Evolutionary conservation across 1,284 basidiomycete genomes (phyloP), one percentile per base, ranked within the genome.

Genomic region (Irpex sp.): DNA sequence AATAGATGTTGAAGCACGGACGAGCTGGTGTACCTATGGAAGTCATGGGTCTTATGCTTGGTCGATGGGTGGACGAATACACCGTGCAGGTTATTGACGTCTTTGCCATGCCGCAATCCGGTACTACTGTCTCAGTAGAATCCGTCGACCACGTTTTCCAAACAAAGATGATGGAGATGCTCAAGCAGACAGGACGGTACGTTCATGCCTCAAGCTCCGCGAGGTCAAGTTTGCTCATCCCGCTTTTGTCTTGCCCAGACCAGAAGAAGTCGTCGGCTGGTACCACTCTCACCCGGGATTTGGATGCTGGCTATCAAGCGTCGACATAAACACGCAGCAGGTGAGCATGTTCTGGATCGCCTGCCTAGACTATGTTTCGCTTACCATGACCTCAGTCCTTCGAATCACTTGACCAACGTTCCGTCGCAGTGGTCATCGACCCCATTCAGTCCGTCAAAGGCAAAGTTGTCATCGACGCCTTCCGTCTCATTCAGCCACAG

Each of bases 241-340:
- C 39, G 31, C 58, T 65, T 33, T 15, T 43, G 39, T 13, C 55
- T 57, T 7, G 43, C 31, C 33, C 71, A 96, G 96, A 70, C 94
- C 97, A 57, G 97, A 99, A 80, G 95, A 93, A 88, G 97, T 99
- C 8, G 97, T 99, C 0, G 97, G 97, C 6, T 99, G 97, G 97
- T 99, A 99, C 76, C 97, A 99, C 78, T 99, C 97, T 57, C 97
- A 99, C 81, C 97, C 97, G 60, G 97, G 97, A 35, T 99, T 99
- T 76, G 97, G 97, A 4, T 99, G 97, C 77, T 99, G 97, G 97
- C 81, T 99, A 47, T 97, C 95, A 58, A 96, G 94, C 69, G 97
- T 99, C 47, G 97, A 99, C 79, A 96, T 99, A 75, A 98, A 99
- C 79, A 99, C 97, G 4, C 97, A 99, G 76, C 96, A 97, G 81